Percentiles rank a stretch among this genome's conserved stretches.
Evolutionary conservation across 1,139 yeast species (phyloP).

Genomic region (Saccharomycopsis hybrid): DNA sequence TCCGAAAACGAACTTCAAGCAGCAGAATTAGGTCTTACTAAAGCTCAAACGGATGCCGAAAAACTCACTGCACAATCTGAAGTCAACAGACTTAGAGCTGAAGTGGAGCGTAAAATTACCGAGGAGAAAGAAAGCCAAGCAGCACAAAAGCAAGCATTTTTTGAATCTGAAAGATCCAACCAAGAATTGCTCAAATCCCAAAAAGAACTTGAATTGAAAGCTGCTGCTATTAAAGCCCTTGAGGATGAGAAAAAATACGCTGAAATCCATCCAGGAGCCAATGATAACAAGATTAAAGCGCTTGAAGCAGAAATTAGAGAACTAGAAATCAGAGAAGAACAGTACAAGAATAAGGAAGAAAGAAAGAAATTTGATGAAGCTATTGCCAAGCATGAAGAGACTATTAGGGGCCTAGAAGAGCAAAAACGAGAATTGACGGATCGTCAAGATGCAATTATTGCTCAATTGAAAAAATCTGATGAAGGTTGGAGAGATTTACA

Average conservation of each 20-base stretch:
- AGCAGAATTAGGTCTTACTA: constrained; percentile 23
- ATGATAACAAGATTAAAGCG: constrained; percentile 15
- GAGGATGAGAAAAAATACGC: constrained; percentile 17
- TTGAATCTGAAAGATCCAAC: constrained; percentile 10
- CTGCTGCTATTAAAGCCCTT: constrained; percentile 16
- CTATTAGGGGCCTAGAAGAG: constrained; percentile 11
- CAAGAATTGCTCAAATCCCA: constrained; percentile 9
- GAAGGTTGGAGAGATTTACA: constrained; percentile 24
- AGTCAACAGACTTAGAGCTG: constrained; percentile 12
- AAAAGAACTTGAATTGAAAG: constrained; percentile 18
- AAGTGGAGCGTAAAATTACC: constrained; percentile 16
- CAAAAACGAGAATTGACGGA: constrained; percentile 16
- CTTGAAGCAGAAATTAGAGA: constrained; percentile 18
- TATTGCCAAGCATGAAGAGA: constrained; percentile 16
- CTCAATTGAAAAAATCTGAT: constrained; percentile 22
- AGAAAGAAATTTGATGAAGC: constrained; percentile 21
- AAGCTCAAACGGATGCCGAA: constrained; percentile 25
- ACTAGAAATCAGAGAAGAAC: constrained; percentile 11
- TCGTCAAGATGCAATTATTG: constrained; percentile 12
- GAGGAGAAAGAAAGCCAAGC: constrained; percentile 13
- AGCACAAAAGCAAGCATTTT: constrained; percentile 7
- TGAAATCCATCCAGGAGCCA: constrained; percentile 9
- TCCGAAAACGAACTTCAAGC: constrained; percentile 9
- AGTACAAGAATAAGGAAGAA: constrained; percentile 10
- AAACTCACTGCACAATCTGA: constrained; percentile 23